A percentile compares a stretch with the other conserved stretches of the same genome.
Conservation (phyloP, 2,329 filamentous ascomycete species). For the Calycina herbarum region DNA sequence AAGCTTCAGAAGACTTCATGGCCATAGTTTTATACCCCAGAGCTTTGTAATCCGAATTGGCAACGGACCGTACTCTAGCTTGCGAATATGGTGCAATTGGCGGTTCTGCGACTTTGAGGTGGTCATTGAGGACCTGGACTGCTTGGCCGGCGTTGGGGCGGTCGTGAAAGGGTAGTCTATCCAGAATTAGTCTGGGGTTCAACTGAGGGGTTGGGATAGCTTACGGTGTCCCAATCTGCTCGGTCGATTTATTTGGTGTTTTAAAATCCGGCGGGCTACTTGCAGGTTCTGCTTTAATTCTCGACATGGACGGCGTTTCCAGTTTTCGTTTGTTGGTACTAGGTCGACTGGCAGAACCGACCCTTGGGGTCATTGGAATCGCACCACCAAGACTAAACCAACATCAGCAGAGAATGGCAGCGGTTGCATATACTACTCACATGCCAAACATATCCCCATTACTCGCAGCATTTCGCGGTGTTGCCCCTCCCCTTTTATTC, state of each 20-base stretch:
- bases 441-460: conserved; percentile 79
- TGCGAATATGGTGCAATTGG: conserved; percentile 73
- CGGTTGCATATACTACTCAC: conserved; percentile 45
- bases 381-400: conserved; percentile 61
- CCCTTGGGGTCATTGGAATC: conserved; percentile 60
- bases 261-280: conserved; percentile 48
- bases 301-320: conserved; percentile 50
- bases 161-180: conserved; percentile 68
- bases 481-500: conserved; percentile 62
- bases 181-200: conserved; percentile 36
- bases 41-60: conserved; percentile 86
- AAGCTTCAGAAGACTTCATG: conserved; percentile 91
- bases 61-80: conserved; percentile 78
- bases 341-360: conserved; percentile 29
- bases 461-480: conserved; percentile 58
- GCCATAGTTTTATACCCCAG: conserved; percentile 88
- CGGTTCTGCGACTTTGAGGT: conserved; percentile 65
- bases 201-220: conserved; percentile 7
- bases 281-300: conserved; percentile 46
- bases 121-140: conserved; percentile 78
- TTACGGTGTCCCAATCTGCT: conserved; percentile 29
- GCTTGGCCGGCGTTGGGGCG: conserved; percentile 78
- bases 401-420: conserved; percentile 27
- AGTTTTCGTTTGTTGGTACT: conserved; percentile 36
- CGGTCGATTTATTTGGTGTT: conserved; percentile 38